Base-by-base conservation (phyloP, 1,284 basidiomycete species). In the Ustilago hordei region DNA sequence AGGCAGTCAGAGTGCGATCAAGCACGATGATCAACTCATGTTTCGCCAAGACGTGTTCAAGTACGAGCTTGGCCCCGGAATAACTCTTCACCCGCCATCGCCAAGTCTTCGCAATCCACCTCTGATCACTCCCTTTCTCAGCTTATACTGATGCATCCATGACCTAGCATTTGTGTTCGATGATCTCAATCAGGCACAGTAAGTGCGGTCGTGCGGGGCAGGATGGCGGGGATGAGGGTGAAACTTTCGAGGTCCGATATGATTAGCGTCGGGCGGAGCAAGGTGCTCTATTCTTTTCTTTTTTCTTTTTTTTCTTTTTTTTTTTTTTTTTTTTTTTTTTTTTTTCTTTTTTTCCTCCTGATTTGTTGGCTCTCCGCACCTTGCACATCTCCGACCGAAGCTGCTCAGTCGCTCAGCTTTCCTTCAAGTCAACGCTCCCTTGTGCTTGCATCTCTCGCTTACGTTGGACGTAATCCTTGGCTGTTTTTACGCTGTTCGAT, bases 21-120 rank as follows among this genome's bases (percentile, higher is more conserved):
- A 31, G 31, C 32, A 47, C 17, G 39, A 1, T 35, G 17, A 38
- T 15, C 23, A 52, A 9, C 8, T 2, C 17, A 1, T 50, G 12
- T 15, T 59, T 48, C n/a, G 58, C 58, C 58, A 60, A 60, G 58
- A 60, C 36, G 23, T n/a, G 12, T 23, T 50, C 58, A 60, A 36
- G 47, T 48, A 60, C 47, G 34, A 50, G 17, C 28, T 35, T 19
- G 19, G 35, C 45, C 34, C 12, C 62, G 62, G 47, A 57, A 53
- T 19, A 64, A 35, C 36, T 60, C 12, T 43, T 58, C 34, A 45
- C 47, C 55, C 55, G 60, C 60, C 45, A 48, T 41, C 34, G 32
- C 15, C 23, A 41, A 31, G 17, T 15, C 53, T 17, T 57, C 39
- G 28, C 55, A 41, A 19, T 39, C 9, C 31, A 23, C 15, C 19